phyloP scores from a whole-genome alignment of 805 yeast species.

The Wickerhamomyces kurtzmanii region DNA sequence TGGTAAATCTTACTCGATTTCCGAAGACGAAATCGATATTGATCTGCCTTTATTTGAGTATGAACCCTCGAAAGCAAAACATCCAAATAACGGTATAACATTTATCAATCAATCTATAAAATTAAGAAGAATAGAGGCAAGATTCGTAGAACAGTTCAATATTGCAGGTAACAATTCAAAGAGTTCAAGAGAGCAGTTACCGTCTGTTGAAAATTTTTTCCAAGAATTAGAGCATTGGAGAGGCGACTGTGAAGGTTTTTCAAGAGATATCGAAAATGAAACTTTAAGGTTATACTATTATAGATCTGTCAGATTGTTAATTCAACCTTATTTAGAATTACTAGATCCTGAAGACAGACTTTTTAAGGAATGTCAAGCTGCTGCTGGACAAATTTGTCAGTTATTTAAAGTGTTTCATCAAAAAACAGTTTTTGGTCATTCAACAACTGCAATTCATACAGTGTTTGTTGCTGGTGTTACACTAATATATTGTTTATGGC shows the following conservation, averaged over 20 bases:
- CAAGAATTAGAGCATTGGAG: constrained; percentile 51
- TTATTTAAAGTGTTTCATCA: constrained; percentile 54
- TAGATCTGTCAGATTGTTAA: constrained; percentile 45
- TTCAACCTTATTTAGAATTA: constrained; percentile 56
- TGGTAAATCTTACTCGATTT: constrained; percentile 45
- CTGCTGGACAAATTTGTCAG: constrained; percentile 63
- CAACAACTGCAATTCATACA: constrained; percentile 58
- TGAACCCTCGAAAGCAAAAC: constrained; percentile 25
- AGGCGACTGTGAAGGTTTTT: constrained; percentile 36
- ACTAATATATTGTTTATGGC: constrained; percentile 55
- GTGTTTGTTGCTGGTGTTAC: constrained; percentile 65
- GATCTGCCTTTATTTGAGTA: constrained; percentile 41
- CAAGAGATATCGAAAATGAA: constrained; percentile 44
- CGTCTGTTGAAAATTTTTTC: constrained; percentile 40
- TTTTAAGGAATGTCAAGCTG: constrained; percentile 60
- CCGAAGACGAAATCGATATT: constrained; percentile 37
- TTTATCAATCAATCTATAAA: constrained; percentile 50
- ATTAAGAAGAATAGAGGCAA: constrained; percentile 49
- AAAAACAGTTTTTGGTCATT: constrained; percentile 51
- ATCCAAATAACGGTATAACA: constrained; percentile 10
- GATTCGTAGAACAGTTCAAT: constrained; percentile 43
- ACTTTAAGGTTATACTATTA: constrained; percentile 50
- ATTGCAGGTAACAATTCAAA: constrained; percentile 22
- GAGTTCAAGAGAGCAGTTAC: constrained; percentile 27
- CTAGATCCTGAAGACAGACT: constrained; percentile 51